These are phyloP conservation scores for Geotrichum siamense DNA, from an alignment of 1,139 yeast species.

Conservation along the genomic window DNA sequence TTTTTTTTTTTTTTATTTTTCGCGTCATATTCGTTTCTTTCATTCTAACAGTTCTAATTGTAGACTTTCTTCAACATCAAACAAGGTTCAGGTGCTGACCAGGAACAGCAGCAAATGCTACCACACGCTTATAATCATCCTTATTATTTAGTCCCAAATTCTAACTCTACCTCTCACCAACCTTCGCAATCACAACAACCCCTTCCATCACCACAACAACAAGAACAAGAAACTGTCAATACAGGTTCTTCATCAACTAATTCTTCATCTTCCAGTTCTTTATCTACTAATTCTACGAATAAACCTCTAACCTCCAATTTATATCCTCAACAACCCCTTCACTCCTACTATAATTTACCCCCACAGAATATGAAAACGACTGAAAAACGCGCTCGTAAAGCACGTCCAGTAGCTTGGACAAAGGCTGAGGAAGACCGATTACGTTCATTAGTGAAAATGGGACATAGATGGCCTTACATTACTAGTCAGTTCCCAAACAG, in stretches of 20 bases:
- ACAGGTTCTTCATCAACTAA: constrained; percentile 8
- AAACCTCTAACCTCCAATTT: constrained; percentile 96
- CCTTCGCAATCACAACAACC: too few species aligned
- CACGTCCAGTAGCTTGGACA: constrained; percentile 24
- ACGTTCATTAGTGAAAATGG: constrained; percentile 27
- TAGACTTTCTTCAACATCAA: too few species aligned
- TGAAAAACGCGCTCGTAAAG: constrained; percentile 46
- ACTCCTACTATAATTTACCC: neutral
- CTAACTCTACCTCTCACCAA: too few species aligned
- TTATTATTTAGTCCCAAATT: neutral
- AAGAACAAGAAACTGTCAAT: neutral
- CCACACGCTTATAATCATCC: neutral
- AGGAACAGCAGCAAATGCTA: constrained; percentile 1
- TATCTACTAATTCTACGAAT: too few species aligned
- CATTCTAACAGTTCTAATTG: too few species aligned
- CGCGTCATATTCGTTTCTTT: too few species aligned
- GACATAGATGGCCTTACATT: constrained; percentile 31
- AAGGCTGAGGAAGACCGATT: constrained; percentile 26
- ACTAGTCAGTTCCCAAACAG: constrained; percentile 30
- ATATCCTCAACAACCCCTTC: neutral
- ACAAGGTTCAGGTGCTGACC: too few species aligned
- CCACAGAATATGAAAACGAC: constrained; percentile 99
- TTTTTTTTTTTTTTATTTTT: too few species aligned
- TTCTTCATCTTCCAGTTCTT: too few species aligned
- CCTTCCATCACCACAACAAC: constrained; percentile 5